These are phyloP conservation scores for Alternaria arbusti DNA, from an alignment of 2,329 filamentous ascomycete species.

Conservation along the genomic window DNA sequence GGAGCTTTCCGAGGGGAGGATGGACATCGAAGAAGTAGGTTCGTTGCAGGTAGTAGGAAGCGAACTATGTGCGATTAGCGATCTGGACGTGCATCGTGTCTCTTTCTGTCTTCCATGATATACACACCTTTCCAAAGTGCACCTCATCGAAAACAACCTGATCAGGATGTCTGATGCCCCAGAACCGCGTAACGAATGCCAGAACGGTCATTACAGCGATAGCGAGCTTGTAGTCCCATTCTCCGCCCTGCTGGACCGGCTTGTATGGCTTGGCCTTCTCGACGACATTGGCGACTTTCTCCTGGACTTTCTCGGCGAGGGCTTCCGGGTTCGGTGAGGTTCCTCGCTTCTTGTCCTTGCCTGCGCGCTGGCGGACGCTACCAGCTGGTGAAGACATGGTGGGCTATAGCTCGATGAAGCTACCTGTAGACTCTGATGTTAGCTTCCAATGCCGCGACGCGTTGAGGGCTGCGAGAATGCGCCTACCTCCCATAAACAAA, in stretches of 20 bases:
- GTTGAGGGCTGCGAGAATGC: conserved; percentile 3
- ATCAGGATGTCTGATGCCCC: conserved; percentile 91
- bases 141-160: conserved; percentile 99
- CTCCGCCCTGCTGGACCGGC: conserved; percentile 55
- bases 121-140: conserved; percentile 93
- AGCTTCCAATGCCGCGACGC: conserved; percentile 11
- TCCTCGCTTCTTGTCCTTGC: conserved; percentile 48
- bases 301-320: conserved; percentile 36
- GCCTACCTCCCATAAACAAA: conserved; percentile 31
- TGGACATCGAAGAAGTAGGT: conserved; percentile 99
- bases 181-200: conserved; percentile 92
- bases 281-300: conserved; percentile 35
- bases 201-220: conserved; percentile 78
- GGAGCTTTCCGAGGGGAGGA: conserved; percentile 95
- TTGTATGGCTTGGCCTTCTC: conserved; percentile 45
- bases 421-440: conserved; percentile 28
- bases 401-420: conserved; percentile 31
- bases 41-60: conserved; percentile 83
- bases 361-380: conserved; percentile 45
- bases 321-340: conserved; percentile 45
- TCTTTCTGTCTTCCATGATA: background rate
- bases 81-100: background rate
- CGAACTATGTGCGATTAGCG: conserved; percentile 51
- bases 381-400: conserved; percentile 49
- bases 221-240: conserved; percentile 84